Evolutionary conservation across 202 grass and related monocot genomes (phyloP), one percentile per base, ranked within the genome.

Genomic region (Schoenoplectus tabernaemontani): DNA sequence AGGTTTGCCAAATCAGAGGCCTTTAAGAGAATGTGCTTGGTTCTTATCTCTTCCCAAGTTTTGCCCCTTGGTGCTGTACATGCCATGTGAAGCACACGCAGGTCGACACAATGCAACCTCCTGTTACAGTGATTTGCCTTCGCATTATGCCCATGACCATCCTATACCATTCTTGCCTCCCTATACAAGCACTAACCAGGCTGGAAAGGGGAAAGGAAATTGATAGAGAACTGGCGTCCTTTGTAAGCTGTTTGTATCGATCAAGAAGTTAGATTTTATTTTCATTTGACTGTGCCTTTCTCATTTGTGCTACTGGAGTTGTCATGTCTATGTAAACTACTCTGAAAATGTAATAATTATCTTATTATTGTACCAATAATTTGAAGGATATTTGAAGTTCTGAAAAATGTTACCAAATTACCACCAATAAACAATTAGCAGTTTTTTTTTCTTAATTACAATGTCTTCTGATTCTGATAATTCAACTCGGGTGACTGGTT

Each of bases 1-100:
- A 3, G 83, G 85, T 0, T 87, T 98, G 63, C 96, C 85, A 0
- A 4, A 87, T 9, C 96, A 98, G 87, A 85, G 96, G 7, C 47
- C 87, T 33, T 37, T 76, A 24, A 34, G 61, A 66, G 91, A 95
- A 85, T 99, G 96, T 82, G 15, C 59, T 0, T 2, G 61, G 4
- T 99, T 99, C 90, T 87, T 85, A 50, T 78, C 42, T 36, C 75
- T 83, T 22, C 87, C 83, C 11, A 90, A 84, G 51, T 57, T 83
- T 67, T 99, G 96, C 85, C 96, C 86, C 13, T 82, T 85, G 72
- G 26, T 83, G 8, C 86, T 43, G 11, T 82, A 88, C 81, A 86
- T 95, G 51, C 96, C 96, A 0, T 95, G 96, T 61, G 19, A 85
- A 37, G 78, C 78, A 47, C 41, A 80, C 7, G 59, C 78, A 0